Evolutionary conservation across 2,329 filamentous ascomycete genomes (phyloP).

Genomic region (Xylariaceae sp.): DNA sequence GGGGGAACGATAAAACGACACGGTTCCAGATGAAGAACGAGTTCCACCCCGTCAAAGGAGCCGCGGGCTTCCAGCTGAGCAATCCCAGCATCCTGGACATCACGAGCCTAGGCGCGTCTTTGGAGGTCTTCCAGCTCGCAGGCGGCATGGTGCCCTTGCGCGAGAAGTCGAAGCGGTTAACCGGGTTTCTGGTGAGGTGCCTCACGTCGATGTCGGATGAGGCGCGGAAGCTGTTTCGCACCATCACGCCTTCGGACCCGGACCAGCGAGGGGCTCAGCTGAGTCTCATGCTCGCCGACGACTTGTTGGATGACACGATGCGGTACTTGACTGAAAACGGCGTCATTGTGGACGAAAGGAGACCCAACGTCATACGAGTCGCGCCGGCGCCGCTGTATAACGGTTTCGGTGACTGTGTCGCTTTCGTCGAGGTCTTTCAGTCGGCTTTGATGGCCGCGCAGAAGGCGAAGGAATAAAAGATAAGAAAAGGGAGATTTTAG

Average conservation of each 20-base stretch:
- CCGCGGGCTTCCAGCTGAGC: conserved; percentile 69
- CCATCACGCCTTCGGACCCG: conserved; percentile 62
- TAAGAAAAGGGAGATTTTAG: background rate
- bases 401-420: conserved; percentile 58
- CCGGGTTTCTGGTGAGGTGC: conserved; percentile 60
- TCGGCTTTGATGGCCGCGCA: conserved; percentile 24
- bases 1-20: conserved; percentile 64
- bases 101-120: conserved; percentile 60
- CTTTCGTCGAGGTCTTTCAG: conserved; percentile 45
- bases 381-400: conserved; percentile 74
- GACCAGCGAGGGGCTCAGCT: conserved; percentile 66
- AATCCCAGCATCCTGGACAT: conserved; percentile 73
- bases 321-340: conserved; percentile 53
- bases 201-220: conserved; percentile 39
- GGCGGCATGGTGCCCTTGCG: conserved; percentile 56
- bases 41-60: conserved; percentile 66
- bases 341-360: conserved; percentile 68
- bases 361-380: conserved; percentile 68
- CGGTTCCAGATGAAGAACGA: conserved; percentile 72
- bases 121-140: conserved; percentile 65
- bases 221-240: conserved; percentile 40
- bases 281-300: conserved; percentile 53
- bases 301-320: conserved; percentile 59
- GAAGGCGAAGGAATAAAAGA: conserved; percentile 9
- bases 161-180: conserved; percentile 59